Evolutionary conservation across 2,329 filamentous ascomycete species (phyloP), one percentile per base, ranked within the genome.

Genomic region (Neoarthrinium moseri): DNA sequence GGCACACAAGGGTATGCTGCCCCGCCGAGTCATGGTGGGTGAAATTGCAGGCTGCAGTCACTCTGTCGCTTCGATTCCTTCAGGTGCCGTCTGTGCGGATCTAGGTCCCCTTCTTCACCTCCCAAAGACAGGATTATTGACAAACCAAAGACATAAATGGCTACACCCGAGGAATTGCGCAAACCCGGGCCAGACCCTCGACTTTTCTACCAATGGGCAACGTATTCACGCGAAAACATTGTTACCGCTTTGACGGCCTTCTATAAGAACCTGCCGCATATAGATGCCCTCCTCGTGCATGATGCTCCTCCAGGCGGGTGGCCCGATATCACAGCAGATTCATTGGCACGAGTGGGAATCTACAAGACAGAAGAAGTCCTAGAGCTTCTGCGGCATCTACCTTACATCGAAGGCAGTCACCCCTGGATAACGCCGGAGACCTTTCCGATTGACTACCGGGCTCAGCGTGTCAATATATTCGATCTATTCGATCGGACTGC

Each of bases 351-450:
- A 6, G 21, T 10, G 10, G 32, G 40, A 2, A 22, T 43, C 6
- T 29, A 37, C 21, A 44, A 44, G 41, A 44, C 30, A 5, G 7
- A 12, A n/a, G 41, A 35, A 11, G 41, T n/a, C n/a, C 20, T 44
- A 6, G 41, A 27, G 11, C 41, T 44, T 8, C 41, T 44, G 12
- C 41, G 32, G 13, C 41, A 27, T 7, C 6, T 44, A 17, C 41
- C 41, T 4, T 44, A 44, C 29, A 24, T 44, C 5, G 32, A 36
- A 7, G 17, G 32, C 17, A n/a, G n/a, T 3, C 26, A 32, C 6
- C 30, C 41, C 32, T 44, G 30, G 21, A 44, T 44, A 21, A 32
- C 32, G 30, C 41, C 41, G 13, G 30, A 44, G 20, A 22, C 41
- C 3, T 36, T 26, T 15, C 41, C 41, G 3, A 24, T 20, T 24